Conservation (phyloP, 345 rosid genomes). For the Arabidopsis arenosa region DNA sequence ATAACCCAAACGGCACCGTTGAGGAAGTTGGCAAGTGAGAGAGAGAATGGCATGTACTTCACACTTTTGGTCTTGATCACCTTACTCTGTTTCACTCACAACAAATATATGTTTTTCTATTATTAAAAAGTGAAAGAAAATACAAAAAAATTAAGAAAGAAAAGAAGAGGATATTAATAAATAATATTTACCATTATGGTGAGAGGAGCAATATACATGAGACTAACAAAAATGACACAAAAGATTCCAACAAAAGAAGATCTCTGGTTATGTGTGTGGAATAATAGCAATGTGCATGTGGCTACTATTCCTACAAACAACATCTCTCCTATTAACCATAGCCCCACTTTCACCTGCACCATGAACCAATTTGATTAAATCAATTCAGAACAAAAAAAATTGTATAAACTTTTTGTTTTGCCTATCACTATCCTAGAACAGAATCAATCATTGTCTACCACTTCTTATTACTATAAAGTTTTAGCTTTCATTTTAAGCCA, state of each 20-base stretch:
- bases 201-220: constrained; percentile 71
- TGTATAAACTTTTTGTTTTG: constrained; percentile 10
- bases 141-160: not conserved
- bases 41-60: constrained; percentile 62
- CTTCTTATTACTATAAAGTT: not conserved
- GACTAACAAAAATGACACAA: constrained; percentile 45
- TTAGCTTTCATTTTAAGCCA: constrained; percentile 18
- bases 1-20: constrained; percentile 55
- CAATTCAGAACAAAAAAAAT: not conserved
- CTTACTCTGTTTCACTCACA: constrained; percentile 45
- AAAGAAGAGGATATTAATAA: not conserved
- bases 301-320: constrained; percentile 45
- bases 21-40: constrained; percentile 54
- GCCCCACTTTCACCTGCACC: constrained; percentile 45
- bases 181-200: constrained; percentile 54
- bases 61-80: constrained; percentile 63
- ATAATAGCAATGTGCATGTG: constrained; percentile 46
- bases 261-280: constrained; percentile 48
- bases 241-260: constrained; percentile 46
- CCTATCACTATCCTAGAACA: constrained; percentile 22
- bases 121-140: not conserved
- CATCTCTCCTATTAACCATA: constrained; percentile 46
- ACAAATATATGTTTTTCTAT: not conserved
- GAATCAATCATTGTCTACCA: constrained; percentile 28
- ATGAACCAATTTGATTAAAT: not conserved